Evolutionary conservation across 2,329 filamentous ascomycete genomes (phyloP).

Genomic region (Paraphaeosphaeria minitans): DNA sequence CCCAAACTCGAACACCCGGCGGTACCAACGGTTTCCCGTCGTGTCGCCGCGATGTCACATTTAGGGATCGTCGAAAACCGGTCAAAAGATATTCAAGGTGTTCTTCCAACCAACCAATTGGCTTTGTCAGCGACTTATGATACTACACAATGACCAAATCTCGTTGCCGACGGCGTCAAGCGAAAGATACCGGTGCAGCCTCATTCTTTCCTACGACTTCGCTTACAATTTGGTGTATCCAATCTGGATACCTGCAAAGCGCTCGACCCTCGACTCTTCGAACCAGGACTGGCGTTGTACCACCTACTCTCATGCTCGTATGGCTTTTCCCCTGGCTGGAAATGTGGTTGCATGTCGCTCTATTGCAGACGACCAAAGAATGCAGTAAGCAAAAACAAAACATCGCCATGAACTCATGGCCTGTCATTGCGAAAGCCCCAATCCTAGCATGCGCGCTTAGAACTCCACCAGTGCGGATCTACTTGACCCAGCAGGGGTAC

Average conservation of each 20-base stretch:
- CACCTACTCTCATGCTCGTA: not conserved
- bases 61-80: slow-evolving; percentile 7
- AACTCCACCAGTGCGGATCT: not conserved
- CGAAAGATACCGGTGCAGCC: slow-evolving; percentile 1
- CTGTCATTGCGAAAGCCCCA: not conserved
- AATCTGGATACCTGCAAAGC: not conserved
- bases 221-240: not conserved
- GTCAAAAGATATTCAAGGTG: slow-evolving; percentile 1
- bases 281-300: not conserved
- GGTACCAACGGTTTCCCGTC: too few species aligned
- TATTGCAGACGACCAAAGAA: not conserved
- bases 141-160: not conserved
- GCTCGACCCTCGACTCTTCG: not conserved
- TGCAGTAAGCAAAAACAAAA: not conserved
- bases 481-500: not conserved
- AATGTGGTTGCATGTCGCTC: not conserved
- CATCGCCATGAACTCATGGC: not conserved
- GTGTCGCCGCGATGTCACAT: not conserved
- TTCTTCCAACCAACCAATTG: slow-evolving; percentile 6
- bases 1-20: not conserved
- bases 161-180: not conserved
- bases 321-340: not conserved
- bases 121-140: slow-evolving; percentile 1
- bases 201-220: slow-evolving; percentile 2
- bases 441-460: not conserved